Percentiles rank a stretch among this genome's conserved stretches.
Evolutionary conservation across 2,329 filamentous ascomycete genomes (phyloP).

Genomic region (Alternaria hordeiaustralica): DNA sequence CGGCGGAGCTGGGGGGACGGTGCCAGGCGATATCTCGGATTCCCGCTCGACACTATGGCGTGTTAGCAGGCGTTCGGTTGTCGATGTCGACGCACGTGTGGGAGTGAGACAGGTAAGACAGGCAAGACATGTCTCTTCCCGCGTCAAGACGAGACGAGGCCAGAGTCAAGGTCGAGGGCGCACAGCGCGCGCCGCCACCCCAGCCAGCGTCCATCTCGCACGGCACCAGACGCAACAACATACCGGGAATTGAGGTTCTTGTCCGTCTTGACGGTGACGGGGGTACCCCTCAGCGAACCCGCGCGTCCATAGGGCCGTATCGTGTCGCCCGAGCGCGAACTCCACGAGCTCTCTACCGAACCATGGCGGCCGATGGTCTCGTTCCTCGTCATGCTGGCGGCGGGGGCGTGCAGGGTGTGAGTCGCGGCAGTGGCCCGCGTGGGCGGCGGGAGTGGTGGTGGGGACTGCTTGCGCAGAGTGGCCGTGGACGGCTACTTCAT

Average conservation of each 20-base stretch:
- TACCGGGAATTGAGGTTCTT: conserved; percentile 56
- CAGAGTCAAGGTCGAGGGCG: conserved; percentile 20
- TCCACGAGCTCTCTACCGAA: conserved; percentile 70
- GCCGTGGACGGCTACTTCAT: conserved; percentile 50
- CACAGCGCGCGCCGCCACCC: conserved; percentile 24
- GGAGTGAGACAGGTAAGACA: conserved; percentile 32
- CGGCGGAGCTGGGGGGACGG: conserved; percentile 44
- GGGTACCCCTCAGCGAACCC: conserved; percentile 44
- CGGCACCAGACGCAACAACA: conserved; percentile 36
- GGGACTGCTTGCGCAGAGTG: conserved; percentile 42
- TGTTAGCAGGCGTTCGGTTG: conserved; percentile 32
- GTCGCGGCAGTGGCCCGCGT: conserved; percentile 27
- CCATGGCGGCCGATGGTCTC: conserved; percentile 69
- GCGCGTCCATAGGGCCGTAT: conserved; percentile 57
- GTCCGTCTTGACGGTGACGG: conserved; percentile 62
- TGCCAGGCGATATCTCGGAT: conserved; percentile 52
- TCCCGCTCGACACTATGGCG: conserved; percentile 53
- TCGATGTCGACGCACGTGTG: conserved; percentile 19
- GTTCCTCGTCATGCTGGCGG: conserved; percentile 67
- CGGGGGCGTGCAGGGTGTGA: conserved; percentile 13
- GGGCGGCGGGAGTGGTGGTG: conserved; percentile 20
- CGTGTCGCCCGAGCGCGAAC: conserved; percentile 71
- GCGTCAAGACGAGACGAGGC: conserved; percentile 15
- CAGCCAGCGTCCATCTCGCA: conserved; percentile 1
- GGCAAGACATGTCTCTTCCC: conserved; percentile 15